Percentiles rank a stretch among this genome's conserved stretches.
These are phyloP conservation scores for Colletotrichum zoysiae DNA, from an alignment of 2,329 filamentous ascomycete genomes.

Conservation along the genomic window DNA sequence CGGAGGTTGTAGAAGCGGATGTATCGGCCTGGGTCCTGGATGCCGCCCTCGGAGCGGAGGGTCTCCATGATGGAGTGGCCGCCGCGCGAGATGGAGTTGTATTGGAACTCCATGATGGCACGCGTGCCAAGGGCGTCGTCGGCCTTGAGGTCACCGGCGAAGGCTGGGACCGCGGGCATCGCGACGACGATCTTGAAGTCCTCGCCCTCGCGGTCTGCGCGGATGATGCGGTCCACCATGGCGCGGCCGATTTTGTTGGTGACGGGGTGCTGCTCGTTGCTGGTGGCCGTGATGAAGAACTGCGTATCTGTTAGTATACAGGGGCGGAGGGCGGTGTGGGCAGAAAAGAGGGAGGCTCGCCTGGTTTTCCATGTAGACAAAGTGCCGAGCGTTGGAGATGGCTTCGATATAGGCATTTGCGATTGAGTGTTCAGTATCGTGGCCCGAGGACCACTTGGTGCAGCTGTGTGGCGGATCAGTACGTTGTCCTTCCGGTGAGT, in stretches of 20 bases:
- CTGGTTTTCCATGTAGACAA: conserved; percentile 84
- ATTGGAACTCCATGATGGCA: conserved; percentile 91
- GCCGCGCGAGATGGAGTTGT: conserved; percentile 82
- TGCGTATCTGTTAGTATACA: conserved; percentile 48
- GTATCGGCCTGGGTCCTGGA: conserved; percentile 77
- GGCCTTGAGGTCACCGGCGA: conserved; percentile 81
- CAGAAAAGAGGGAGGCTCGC: conserved; percentile 46
- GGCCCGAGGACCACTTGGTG: conserved; percentile 65
- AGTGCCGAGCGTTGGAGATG: conserved; percentile 77
- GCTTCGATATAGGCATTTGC: conserved; percentile 84
- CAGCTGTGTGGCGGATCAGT: conserved; percentile 50
- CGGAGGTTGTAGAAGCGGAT: conserved; percentile 88
- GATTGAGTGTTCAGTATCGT: conserved; percentile 78
- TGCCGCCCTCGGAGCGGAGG: conserved; percentile 74
- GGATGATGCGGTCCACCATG: conserved; percentile 81
- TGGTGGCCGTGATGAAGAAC: conserved; percentile 90
- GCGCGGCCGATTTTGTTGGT: conserved; percentile 83
- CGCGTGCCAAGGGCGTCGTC: conserved; percentile 81
- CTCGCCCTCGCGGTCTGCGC: conserved; percentile 74
- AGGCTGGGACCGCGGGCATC: conserved; percentile 85
- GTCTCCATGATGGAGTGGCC: conserved; percentile 83
- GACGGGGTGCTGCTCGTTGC: conserved; percentile 76
- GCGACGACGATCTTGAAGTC: conserved; percentile 80
- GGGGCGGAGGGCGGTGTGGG: conserved; percentile 14
- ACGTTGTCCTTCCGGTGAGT: not conserved